Evolutionary conservation across 1,284 basidiomycete species (phyloP).

Genomic region (Megacollybia platyphylla): DNA sequence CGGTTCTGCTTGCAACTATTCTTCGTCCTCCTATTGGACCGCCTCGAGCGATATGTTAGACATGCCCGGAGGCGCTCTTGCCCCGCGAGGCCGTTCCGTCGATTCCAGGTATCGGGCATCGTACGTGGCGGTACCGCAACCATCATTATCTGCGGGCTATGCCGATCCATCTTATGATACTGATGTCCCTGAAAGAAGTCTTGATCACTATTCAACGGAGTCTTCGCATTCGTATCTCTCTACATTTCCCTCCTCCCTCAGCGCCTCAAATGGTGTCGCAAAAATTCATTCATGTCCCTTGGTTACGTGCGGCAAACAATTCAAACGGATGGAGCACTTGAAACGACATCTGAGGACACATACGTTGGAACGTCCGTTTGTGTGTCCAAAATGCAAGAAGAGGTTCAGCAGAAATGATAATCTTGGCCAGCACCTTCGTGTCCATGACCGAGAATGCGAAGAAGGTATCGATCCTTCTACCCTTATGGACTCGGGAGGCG

Average conservation of each 20-base stretch:
- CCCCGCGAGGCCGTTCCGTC: not conserved
- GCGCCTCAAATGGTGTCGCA: constrained; percentile 5
- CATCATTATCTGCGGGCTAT: constrained; percentile 1
- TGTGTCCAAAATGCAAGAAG: constrained; percentile 63
- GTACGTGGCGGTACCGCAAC: not conserved
- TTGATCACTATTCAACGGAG: not conserved
- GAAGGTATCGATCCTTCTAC: constrained; percentile 16
- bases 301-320: constrained; percentile 68
- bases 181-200: not conserved
- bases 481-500: constrained; percentile 12
- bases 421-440: constrained; percentile 71
- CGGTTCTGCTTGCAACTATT: not conserved
- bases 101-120: not conserved
- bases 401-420: constrained; percentile 80
- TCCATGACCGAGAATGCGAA: constrained; percentile 40
- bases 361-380: constrained; percentile 76
- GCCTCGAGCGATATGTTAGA: not conserved
- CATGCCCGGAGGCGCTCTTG: not conserved
- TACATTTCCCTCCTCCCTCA: not conserved
- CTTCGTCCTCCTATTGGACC: not conserved
- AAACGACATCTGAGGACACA: constrained; percentile 84
- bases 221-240: not conserved
- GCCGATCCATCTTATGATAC: not conserved
- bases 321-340: constrained; percentile 84
- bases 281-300: constrained; percentile 61